These are phyloP conservation scores for Hibiscus trionum DNA, from an alignment of 345 rosid genomes.

Conservation along the genomic window DNA sequence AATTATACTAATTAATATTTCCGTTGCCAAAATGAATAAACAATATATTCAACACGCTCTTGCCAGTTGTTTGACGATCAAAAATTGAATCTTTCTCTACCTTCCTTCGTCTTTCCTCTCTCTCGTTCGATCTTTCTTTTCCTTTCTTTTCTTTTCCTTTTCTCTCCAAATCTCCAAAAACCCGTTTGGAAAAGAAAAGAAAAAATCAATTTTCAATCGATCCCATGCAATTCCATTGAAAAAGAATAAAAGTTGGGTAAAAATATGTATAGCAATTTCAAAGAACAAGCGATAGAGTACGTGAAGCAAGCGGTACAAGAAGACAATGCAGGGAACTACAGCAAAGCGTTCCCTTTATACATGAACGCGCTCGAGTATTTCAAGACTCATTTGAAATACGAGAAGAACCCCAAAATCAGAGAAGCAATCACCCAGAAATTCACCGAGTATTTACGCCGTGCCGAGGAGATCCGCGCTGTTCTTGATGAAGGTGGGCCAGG, in stretches of 20 bases:
- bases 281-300: slow-evolving; percentile 82
- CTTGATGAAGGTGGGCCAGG: slow-evolving; percentile 68
- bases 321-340: slow-evolving; percentile 71
- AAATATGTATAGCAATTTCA: slow-evolving; percentile 79
- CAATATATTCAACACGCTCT: not conserved
- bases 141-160: too few species aligned
- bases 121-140: not conserved
- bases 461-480: slow-evolving; percentile 80
- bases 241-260: not conserved
- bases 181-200: not conserved
- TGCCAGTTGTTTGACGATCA: not conserved
- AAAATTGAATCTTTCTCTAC: not conserved
- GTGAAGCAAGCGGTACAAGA: slow-evolving; percentile 71
- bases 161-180: not conserved
- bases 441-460: slow-evolving; percentile 72
- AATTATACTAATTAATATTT: not conserved
- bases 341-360: slow-evolving; percentile 74
- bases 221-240: slow-evolving; percentile 19
- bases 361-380: slow-evolving; percentile 85
- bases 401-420: slow-evolving; percentile 67
- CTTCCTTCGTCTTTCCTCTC: not conserved
- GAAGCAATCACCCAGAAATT: slow-evolving; percentile 74
- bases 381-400: slow-evolving; percentile 76
- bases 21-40: not conserved
- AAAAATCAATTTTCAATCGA: not conserved